phyloP scores from a whole-genome alignment of 257 asterid species.

The Solanum corneliomulleri region DNA sequence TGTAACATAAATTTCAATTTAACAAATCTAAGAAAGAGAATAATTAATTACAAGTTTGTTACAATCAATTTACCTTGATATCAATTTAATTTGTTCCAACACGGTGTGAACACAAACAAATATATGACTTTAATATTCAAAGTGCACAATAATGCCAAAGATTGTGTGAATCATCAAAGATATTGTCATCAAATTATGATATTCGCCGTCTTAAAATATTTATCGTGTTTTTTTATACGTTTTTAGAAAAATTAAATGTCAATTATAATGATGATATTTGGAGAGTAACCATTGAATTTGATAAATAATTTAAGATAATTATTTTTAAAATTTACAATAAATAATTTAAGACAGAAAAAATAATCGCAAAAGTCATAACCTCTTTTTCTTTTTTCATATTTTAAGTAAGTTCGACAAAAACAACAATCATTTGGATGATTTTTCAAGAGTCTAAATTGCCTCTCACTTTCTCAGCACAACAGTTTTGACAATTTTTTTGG shows the following conservation, averaged over 20 bases:
- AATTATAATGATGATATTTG: neutral
- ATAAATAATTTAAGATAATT: neutral
- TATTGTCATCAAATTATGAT: neutral
- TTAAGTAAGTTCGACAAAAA: neutral
- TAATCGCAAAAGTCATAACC: neutral
- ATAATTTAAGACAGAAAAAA: neutral
- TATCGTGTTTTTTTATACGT: fast-evolving
- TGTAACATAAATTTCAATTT: neutral
- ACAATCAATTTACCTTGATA: neutral
- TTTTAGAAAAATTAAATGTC: too few species aligned
- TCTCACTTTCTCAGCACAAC: neutral
- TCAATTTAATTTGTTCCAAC: neutral
- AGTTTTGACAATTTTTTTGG: neutral
- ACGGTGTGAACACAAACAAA: neutral
- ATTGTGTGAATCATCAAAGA: neutral
- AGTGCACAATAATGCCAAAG: neutral
- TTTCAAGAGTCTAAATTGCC: neutral
- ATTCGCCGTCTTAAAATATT: neutral
- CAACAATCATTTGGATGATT: neutral
- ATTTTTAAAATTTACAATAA: neutral
- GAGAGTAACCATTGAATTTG: too few species aligned
- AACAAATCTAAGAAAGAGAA: neutral
- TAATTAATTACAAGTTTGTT: too few species aligned
- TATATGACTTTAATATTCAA: neutral
- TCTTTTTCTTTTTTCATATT: neutral